phyloP scores from a whole-genome alignment of 495 filamentous ascomycete species.

The Aspergillus sclerotioniger region DNA sequence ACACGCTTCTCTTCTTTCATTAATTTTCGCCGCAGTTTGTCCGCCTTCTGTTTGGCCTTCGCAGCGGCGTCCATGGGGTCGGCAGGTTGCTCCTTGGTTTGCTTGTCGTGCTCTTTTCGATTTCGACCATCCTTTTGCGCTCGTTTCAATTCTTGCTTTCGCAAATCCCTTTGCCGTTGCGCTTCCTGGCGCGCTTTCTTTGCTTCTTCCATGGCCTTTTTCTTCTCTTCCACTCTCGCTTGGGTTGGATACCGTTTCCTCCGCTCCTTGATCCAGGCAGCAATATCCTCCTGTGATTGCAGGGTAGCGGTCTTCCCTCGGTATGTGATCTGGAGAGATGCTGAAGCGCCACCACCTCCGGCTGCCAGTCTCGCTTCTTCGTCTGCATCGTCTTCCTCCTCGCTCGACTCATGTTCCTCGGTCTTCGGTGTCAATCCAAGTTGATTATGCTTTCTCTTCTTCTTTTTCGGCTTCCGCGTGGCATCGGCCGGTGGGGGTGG shows the following conservation, averaged over 20 bases:
- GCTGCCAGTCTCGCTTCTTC: conserved; percentile 58
- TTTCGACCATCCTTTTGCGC: conserved; percentile 29
- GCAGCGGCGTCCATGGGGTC: conserved; percentile 37
- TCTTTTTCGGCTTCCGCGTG: conserved; percentile 61
- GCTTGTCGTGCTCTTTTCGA: conserved; percentile 26
- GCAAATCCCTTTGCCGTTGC: conserved; percentile 21
- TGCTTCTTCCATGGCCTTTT: conserved; percentile 43
- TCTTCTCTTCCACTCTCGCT: conserved; percentile 53
- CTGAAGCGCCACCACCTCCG: conserved; percentile 24
- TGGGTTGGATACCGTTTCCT: conserved; percentile 75
- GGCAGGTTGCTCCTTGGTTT: conserved; percentile 22
- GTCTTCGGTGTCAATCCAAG: conserved; percentile 75
- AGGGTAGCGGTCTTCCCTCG: conserved; percentile 40
- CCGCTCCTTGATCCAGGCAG: conserved; percentile 77
- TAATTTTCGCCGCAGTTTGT: conserved; percentile 48
- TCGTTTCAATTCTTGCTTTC: conserved; percentile 31
- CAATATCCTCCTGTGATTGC: conserved; percentile 64
- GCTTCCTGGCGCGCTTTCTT: conserved; percentile 39
- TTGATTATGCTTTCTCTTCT: conserved; percentile 74
- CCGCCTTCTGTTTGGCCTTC: conserved; percentile 49
- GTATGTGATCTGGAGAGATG: conserved; percentile 43
- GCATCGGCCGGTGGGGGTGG: conserved; percentile 49
- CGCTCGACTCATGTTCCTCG: conserved; percentile 68
- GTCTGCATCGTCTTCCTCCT: conserved; percentile 69
- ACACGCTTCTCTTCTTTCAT: conserved; percentile 47